Percentiles rank a stretch among this genome's conserved stretches.
Evolutionary conservation across 2,329 filamentous ascomycete genomes (phyloP).

Genomic region (Geosmithia flava): DNA sequence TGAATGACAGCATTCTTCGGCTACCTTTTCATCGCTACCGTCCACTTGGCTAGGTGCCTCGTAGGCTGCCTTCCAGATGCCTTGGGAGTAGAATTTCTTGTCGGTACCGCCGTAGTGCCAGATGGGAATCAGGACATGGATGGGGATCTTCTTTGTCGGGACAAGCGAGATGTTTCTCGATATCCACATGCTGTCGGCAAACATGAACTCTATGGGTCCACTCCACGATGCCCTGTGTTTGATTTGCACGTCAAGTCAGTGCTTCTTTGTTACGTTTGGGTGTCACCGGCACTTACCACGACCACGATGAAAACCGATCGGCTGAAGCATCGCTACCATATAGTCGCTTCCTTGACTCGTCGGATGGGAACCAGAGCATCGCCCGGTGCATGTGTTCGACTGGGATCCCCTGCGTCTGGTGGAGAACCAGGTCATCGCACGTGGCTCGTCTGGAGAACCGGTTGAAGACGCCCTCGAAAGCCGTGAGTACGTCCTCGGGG

Average conservation of each 20-base stretch:
- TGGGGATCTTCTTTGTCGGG: constrained; percentile 2
- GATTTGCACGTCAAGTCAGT: not conserved
- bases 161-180: constrained; percentile 6
- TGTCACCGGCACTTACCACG: constrained; percentile 1
- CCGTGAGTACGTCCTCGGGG: constrained; percentile 3
- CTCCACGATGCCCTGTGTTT: constrained; percentile 3
- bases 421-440: not conserved
- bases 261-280: not conserved
- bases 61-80: not conserved
- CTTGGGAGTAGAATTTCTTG: constrained; percentile 1
- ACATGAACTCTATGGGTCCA: constrained; percentile 6
- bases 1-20: not conserved
- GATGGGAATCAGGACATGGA: constrained; percentile 3
- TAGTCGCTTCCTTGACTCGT: not conserved
- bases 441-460: constrained; percentile 1
- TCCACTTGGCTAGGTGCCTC: not conserved
- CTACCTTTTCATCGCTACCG: not conserved
- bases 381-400: constrained; percentile 2
- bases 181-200: constrained; percentile 5
- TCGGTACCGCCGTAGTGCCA: constrained; percentile 4
- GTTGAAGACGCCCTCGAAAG: constrained; percentile 5
- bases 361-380: constrained; percentile 4
- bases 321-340: not conserved
- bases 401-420: constrained; percentile 7
- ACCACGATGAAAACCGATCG: constrained; percentile 3